Percentiles rank a stretch among this genome's conserved stretches.
phyloP scores from a whole-genome alignment of 2,329 filamentous ascomycete species.

The Sphaerulina vaccinii region DNA sequence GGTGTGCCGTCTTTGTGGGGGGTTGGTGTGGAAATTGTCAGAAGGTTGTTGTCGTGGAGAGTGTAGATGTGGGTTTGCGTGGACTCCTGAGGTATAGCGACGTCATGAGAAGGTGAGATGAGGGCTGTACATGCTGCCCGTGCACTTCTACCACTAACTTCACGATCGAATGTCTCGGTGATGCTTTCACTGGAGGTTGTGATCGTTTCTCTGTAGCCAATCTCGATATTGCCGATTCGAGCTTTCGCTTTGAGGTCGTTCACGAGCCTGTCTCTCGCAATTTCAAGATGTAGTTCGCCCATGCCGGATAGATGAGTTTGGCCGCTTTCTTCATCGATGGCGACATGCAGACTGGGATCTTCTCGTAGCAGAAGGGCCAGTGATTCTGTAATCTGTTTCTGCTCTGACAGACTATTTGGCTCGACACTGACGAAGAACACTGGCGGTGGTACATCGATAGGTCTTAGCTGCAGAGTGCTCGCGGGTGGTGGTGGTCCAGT shows the following conservation, averaged over 20 bases:
- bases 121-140: slow-evolving; percentile 72
- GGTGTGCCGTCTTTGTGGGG: slow-evolving; percentile 45
- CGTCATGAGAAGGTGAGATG: slow-evolving; percentile 47
- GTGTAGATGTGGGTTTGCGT: slow-evolving; percentile 42
- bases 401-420: slow-evolving; percentile 71
- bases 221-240: slow-evolving; percentile 85
- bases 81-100: slow-evolving; percentile 15
- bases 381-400: slow-evolving; percentile 74
- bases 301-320: slow-evolving; percentile 93
- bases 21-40: slow-evolving; percentile 56
- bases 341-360: slow-evolving; percentile 87
- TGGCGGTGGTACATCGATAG: slow-evolving; percentile 84
- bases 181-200: slow-evolving; percentile 57
- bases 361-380: slow-evolving; percentile 79
- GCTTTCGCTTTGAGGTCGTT: slow-evolving; percentile 86
- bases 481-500: slow-evolving; percentile 66
- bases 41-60: slow-evolving; percentile 67
- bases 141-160: slow-evolving; percentile 75
- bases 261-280: slow-evolving; percentile 82
- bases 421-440: slow-evolving; percentile 97
- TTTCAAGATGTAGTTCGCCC: slow-evolving; percentile 93
- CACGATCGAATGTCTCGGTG: slow-evolving; percentile 69
- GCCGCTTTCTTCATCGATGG: slow-evolving; percentile 81
- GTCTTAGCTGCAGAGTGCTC: slow-evolving; percentile 75
- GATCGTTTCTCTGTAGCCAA: slow-evolving; percentile 88